Conservation (phyloP, 805 yeast genomes). For the Metschnikowia lochheadii region DNA sequence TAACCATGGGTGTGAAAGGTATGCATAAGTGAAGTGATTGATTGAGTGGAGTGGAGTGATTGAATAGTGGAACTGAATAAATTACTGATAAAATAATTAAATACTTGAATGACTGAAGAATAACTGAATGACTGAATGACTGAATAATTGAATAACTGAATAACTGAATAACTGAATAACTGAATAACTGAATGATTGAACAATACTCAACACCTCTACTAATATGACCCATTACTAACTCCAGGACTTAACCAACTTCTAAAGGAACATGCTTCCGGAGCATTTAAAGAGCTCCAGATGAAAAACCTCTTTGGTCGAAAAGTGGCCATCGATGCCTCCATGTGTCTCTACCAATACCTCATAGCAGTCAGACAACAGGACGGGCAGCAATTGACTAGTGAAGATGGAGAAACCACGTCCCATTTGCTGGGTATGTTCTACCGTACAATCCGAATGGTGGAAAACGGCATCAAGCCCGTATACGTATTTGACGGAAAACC, state of each 20-base stretch:
- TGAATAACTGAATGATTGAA: no score
- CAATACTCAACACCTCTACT: no score
- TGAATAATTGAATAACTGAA: no score
- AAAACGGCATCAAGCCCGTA: slow-evolving; percentile 91
- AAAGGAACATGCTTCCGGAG: slow-evolving; percentile 83
- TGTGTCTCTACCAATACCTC: slow-evolving; percentile 93
- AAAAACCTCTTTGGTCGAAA: slow-evolving; percentile 87
- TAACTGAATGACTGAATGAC: no score
- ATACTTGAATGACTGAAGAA: no score
- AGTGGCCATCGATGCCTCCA: slow-evolving; percentile 96
- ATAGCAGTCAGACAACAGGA: slow-evolving; percentile 96
- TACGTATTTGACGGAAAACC: slow-evolving; percentile 98
- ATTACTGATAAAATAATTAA: no score
- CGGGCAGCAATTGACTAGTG: slow-evolving; percentile 88
- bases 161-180: no score
- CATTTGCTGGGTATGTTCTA: slow-evolving; percentile 97
- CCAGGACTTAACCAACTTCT: slow-evolving; percentile 80
- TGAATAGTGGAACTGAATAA: no score
- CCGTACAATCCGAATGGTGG: slow-evolving; percentile 84
- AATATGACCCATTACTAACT: neutral
- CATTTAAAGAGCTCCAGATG: slow-evolving; percentile 74
- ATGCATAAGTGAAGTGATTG: slow-evolving; percentile 2
- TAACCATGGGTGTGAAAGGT: slow-evolving; percentile 20
- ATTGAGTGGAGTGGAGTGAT: no score
- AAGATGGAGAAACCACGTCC: slow-evolving; percentile 85